Evolutionary conservation across 495 filamentous ascomycete species (phyloP).

Genomic region (Xanthoparmelia taractica): DNA sequence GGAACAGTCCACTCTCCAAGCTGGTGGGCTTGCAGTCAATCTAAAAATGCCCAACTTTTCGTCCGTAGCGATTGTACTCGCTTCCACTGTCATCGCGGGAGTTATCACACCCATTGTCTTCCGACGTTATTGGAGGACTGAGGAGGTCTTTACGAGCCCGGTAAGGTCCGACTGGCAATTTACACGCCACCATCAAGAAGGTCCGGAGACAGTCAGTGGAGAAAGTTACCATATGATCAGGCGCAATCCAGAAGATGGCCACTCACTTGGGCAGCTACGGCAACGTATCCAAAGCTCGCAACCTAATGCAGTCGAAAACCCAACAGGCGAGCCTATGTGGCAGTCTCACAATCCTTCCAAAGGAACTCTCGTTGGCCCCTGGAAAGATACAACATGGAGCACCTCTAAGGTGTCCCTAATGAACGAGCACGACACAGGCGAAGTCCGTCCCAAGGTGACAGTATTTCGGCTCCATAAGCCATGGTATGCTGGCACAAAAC

Average conservation of each 20-base stretch:
- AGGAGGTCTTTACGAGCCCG: slow-evolving; percentile 1
- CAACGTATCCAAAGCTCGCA: slow-evolving; percentile 2
- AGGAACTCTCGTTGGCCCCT: slow-evolving; percentile 10
- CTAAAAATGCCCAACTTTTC: neutral
- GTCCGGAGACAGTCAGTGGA: slow-evolving; percentile 2
- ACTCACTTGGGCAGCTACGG: slow-evolving; percentile 1
- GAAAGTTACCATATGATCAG: neutral
- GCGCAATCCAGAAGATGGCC: slow-evolving; percentile 4
- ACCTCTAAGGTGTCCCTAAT: slow-evolving; percentile 10
- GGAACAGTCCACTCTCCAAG: neutral
- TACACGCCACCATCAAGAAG: slow-evolving; percentile 1
- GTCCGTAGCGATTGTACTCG: neutral
- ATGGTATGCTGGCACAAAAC: neutral
- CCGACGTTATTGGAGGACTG: slow-evolving; percentile 1
- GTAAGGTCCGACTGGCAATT: slow-evolving; percentile 10
- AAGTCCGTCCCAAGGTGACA: neutral
- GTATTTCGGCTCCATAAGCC: neutral
- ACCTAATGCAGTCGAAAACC: neutral
- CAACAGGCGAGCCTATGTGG: neutral
- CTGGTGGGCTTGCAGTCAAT: no score
- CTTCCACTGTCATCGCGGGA: neutral
- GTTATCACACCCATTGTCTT: neutral
- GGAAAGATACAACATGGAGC: neutral
- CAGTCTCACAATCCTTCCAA: slow-evolving; percentile 1
- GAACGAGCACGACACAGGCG: neutral